Evolutionary conservation across 1,284 basidiomycete species (phyloP).

Genomic region (Puccinia hordei): DNA sequence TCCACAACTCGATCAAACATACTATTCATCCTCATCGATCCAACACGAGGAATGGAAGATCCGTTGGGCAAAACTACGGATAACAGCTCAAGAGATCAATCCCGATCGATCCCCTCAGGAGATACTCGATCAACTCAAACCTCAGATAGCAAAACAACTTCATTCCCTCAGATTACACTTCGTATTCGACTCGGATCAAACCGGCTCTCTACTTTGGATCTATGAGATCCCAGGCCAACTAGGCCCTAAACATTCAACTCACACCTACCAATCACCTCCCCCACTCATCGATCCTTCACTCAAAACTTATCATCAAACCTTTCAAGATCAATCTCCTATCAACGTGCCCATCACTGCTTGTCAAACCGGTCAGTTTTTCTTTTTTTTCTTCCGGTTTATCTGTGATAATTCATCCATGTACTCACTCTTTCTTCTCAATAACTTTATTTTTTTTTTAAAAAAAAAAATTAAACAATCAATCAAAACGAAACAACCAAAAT

Average conservation of each 20-base stretch:
- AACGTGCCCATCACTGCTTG: neutral
- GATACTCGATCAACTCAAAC: neutral
- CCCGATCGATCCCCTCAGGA: slow-evolving; percentile 17
- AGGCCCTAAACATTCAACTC: slow-evolving; percentile 3
- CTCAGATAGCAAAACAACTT: slow-evolving; percentile 11
- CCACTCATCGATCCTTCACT: slow-evolving; percentile 9
- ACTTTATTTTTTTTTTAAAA: neutral
- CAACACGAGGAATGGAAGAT: slow-evolving; percentile 40
- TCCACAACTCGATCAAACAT: neutral
- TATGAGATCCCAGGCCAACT: slow-evolving; percentile 37
- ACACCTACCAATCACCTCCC: neutral
- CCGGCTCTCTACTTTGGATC: slow-evolving; percentile 1
- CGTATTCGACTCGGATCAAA: neutral
- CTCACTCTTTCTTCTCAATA: no score
- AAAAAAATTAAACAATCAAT: neutral
- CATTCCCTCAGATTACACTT: slow-evolving; percentile 3
- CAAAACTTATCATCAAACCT: slow-evolving; percentile 2
- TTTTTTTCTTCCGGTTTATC: no score
- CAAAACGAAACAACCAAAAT: no score
- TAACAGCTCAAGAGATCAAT: neutral
- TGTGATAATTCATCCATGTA: no score
- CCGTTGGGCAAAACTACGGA: slow-evolving; percentile 22
- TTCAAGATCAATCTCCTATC: neutral
- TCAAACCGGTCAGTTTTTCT: neutral
- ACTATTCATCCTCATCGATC: neutral